Base-by-base conservation (phyloP, 2,329 filamentous ascomycete genomes). In the Epichloe bromicola region DNA sequence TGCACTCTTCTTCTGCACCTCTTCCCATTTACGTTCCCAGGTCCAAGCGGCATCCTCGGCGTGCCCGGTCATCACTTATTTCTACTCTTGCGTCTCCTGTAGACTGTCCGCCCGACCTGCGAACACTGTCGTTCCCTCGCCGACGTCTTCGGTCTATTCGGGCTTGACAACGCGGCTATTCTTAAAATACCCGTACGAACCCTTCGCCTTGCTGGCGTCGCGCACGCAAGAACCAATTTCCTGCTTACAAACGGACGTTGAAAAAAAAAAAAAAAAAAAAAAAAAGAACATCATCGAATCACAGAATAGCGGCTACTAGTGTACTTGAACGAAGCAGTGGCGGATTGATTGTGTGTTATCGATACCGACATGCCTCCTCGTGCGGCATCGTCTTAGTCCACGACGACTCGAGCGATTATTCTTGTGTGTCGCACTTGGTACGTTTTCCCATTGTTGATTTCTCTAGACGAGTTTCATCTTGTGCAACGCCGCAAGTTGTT, bases 321-420 rank as follows among this genome's bases (percentile, higher is more conserved):
- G 30, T 4, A 17, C 5, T 10, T 37, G 38, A 11, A 30, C 33
- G 12, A 38, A 39, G 40, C 12, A 12, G 26, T 23, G 38, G 7
- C 33, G n/a, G 19, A 38, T 19, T 26, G 19, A 49, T 37, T 19
- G 38, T 52, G 17, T 30, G 37, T 40, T 33, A 40, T 42, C 30
- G 46, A 52, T 40, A 46, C 17, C 51, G 51, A 52, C 46, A 52
- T 52, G 51, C 37, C 38, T 49, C 20, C 51, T 46, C 36, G 51
- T 52, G 51, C 34, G 47, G 11, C 46, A 23, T 44, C 41, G 8
- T 17, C 19, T 42, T 52, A 48, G 47, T 45, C 37, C 14, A 37
- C 17, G 17, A 41, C 19, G 48, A 39, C 41, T 42, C 15, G 23
- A 52, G 34, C 37, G 11, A 40, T 49, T 44, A 4, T 23, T 39